phyloP scores from a whole-genome alignment of 148 eudicot species.

The Simmondsia chinensis region DNA sequence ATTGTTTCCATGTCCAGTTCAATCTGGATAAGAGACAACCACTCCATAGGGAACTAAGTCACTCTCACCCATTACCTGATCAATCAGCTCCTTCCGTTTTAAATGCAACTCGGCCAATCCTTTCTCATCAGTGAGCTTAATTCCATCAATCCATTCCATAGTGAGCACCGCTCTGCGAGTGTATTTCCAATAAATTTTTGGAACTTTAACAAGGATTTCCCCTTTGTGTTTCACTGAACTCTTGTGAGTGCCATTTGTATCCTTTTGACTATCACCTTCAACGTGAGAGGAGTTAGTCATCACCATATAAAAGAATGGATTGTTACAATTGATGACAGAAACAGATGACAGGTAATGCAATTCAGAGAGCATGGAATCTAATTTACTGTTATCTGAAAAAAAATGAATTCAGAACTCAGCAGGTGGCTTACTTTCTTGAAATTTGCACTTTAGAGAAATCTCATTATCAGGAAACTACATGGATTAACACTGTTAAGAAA shows the following conservation, averaged over 20 bases:
- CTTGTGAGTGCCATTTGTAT: conserved; percentile 15
- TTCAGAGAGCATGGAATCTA: background rate
- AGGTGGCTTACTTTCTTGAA: no score
- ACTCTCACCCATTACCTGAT: conserved; percentile 44
- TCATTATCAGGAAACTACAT: no score
- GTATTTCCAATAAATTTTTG: conserved; percentile 87
- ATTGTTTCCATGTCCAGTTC: no score
- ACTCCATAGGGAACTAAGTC: no score
- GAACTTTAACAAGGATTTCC: conserved; percentile 49
- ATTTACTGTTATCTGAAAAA: no score
- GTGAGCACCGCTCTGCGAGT: conserved; percentile 89
- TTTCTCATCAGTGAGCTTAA: conserved; percentile 75
- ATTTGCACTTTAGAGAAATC: no score
- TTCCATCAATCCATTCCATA: conserved; percentile 98
- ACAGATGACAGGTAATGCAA: conserved; percentile 1
- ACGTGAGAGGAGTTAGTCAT: no score
- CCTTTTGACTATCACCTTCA: conserved; percentile 23
- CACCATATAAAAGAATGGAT: no score
- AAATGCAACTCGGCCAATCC: conserved; percentile 44
- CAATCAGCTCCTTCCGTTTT: conserved; percentile 73
- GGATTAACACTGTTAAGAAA: no score
- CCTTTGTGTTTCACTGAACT: conserved; percentile 19
- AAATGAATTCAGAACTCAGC: no score
- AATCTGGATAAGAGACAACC: no score
- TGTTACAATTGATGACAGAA: background rate